Evolutionary conservation across 75 land plant genomes (phyloP), one percentile per base, ranked within the genome.

Genomic region (Cupressus sempervirens): DNA sequence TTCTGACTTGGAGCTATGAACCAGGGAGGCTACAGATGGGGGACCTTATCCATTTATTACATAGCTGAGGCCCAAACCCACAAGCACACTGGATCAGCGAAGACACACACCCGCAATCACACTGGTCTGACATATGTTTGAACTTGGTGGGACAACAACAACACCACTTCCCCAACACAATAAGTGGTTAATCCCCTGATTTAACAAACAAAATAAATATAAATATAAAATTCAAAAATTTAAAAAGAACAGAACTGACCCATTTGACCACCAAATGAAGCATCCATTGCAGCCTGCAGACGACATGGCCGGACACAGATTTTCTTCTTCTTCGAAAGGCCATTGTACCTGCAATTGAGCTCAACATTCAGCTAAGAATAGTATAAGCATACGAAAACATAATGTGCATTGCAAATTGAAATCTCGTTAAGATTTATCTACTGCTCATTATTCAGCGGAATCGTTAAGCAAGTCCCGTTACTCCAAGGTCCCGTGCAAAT

Each of bases 221-320:
- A 5, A 30, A 30, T 32, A 30, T 30, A 32, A 70, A 30, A 70
- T 70, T 30, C 5, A 20, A 70, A 3, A 70, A 29, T 70, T 29
- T 0, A 30, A 9, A 70, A 32, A 70, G 3, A 32, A 30, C 74
- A 11, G 34, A 30, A 70, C 74, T 70, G 35, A 70, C 74, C 74
- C 74, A 32, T 70, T 32, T 70, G 74, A 29, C 74, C 74, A 70
- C 74, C 74, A 70, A 70, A 30, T 70, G 74, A 70, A 30, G 74
- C 74, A 70, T 70, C 74, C 74, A 70, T 70, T 70, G 74, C 74
- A 32, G 74, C 74, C 26, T 32, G 34, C 35, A 23, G 32, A 35
- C 74, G 35, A 30, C 35, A 70, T 30, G 67, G 67, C 7, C 67
- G 26, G 67, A 20, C n/a, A 7, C n/a, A 4, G 23, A 23, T n/a